Evolutionary conservation across 179 eudicot genomes (phyloP).

Genomic region (Sideroxylon spinosum): DNA sequence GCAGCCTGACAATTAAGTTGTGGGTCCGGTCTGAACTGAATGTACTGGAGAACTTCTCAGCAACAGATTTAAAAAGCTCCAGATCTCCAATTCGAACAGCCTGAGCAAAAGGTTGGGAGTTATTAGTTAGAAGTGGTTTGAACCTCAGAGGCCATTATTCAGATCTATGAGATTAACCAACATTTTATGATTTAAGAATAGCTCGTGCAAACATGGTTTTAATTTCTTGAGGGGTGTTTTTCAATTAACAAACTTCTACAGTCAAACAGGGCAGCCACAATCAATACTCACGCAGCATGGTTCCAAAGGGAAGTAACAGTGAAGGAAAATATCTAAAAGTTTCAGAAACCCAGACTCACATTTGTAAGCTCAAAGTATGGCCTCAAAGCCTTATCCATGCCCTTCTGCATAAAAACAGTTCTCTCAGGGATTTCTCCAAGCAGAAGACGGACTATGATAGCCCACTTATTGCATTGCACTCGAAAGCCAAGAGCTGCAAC

Average conservation of each 20-base stretch:
- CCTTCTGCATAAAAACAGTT: slow-evolving; percentile 94
- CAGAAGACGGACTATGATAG: slow-evolving; percentile 78
- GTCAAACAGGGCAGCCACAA: not conserved
- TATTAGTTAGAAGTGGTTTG: not conserved
- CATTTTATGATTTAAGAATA: not conserved
- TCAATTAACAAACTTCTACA: not conserved
- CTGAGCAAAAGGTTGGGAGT: slow-evolving; percentile 27
- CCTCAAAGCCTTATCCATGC: slow-evolving; percentile 89
- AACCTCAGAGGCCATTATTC: not conserved
- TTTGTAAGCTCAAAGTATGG: slow-evolving; percentile 98
- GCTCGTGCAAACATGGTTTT: not conserved
- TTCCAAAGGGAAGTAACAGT: not conserved
- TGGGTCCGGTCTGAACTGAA: slow-evolving; percentile 75
- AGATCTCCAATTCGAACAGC: slow-evolving; percentile 96
- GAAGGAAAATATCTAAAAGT: not conserved
- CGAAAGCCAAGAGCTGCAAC: slow-evolving; percentile 89
- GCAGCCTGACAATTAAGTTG: slow-evolving; percentile 77
- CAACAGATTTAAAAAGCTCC: slow-evolving; percentile 69
- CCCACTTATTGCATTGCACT: slow-evolving; percentile 97
- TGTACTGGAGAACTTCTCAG: slow-evolving; percentile 71
- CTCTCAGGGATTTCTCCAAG: slow-evolving; percentile 97
- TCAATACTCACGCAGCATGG: not conserved
- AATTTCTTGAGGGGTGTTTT: too few relatives aligned
- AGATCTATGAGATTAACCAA: not conserved
- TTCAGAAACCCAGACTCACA: slow-evolving; percentile 41